These are phyloP conservation scores for Cinchona pubescens DNA, from an alignment of 257 asterid genomes.

Conservation along the genomic window DNA sequence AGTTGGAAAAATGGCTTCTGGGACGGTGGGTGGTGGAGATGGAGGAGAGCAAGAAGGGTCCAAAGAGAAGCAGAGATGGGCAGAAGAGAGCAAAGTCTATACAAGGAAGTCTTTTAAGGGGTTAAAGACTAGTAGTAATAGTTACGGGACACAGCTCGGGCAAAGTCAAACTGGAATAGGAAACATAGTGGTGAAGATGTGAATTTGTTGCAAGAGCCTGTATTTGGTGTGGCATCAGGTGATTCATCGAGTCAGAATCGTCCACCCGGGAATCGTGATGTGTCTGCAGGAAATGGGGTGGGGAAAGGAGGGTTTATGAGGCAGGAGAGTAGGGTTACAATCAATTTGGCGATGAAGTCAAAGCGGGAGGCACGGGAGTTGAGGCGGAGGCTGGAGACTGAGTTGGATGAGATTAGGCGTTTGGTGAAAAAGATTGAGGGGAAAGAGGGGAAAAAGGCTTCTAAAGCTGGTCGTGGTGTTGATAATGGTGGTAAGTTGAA, in stretches of 20 bases:
- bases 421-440: constrained; percentile 69
- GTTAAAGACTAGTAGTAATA: constrained; percentile 37
- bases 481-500: constrained; percentile 32
- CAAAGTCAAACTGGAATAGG: constrained; percentile 30
- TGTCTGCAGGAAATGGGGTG: constrained; percentile 23
- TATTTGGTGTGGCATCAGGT: constrained; percentile 43
- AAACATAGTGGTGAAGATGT: constrained; percentile 38
- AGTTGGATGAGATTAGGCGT: constrained; percentile 54
- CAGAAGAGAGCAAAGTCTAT: constrained; percentile 67
- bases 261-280: constrained; percentile 23
- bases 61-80: constrained; percentile 43
- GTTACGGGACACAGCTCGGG: constrained; percentile 33
- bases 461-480: constrained; percentile 25
- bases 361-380: constrained; percentile 64
- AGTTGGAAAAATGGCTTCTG: constrained; percentile 31
- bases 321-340: constrained; percentile 56
- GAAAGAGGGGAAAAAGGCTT: constrained; percentile 40
- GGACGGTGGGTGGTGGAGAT: constrained; percentile 48
- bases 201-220: constrained; percentile 30
- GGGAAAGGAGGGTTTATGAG: constrained; percentile 41
- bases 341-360: constrained; percentile 55
- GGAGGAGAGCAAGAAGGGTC: constrained; percentile 60
- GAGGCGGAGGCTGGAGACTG: constrained; percentile 72
- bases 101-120: constrained; percentile 61
- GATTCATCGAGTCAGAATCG: constrained; percentile 40